phyloP scores from a whole-genome alignment of 805 yeast genomes.

The Metschnikowia corniflorae region DNA sequence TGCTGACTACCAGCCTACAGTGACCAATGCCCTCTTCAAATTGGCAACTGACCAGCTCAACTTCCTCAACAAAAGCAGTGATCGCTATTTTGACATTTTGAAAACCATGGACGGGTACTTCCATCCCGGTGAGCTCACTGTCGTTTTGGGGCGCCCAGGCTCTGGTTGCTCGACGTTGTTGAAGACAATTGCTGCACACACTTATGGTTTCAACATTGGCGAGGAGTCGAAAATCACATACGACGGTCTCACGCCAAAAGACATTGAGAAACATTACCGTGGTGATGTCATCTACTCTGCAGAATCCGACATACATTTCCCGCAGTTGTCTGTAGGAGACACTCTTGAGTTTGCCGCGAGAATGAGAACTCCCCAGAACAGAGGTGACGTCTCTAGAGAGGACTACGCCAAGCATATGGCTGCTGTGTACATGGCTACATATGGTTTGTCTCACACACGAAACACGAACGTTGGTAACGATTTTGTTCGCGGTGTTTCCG shows the following conservation, averaged over 20 bases:
- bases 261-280: constrained; percentile 50
- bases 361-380: constrained; percentile 58
- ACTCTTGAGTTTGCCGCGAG: constrained; percentile 62
- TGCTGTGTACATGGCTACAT: constrained; percentile 42
- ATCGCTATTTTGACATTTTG: constrained; percentile 45
- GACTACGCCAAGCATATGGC: constrained; percentile 45
- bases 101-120: constrained; percentile 65
- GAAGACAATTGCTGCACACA: constrained; percentile 61
- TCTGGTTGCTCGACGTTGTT: constrained; percentile 72
- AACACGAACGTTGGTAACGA: constrained; percentile 63
- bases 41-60: constrained; percentile 17
- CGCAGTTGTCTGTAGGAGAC: constrained; percentile 63
- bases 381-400: constrained; percentile 58
- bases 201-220: constrained; percentile 55
- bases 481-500: constrained; percentile 64
- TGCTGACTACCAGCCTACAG: constrained; percentile 63
- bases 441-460: constrained; percentile 52
- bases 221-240: constrained; percentile 45
- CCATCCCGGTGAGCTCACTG: constrained; percentile 61
- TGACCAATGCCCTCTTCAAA: constrained; percentile 34
- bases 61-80: constrained; percentile 16
- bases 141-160: constrained; percentile 79
- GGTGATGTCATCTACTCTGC: constrained; percentile 73
- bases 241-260: constrained; percentile 52
- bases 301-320: constrained; percentile 65